phyloP scores from a whole-genome alignment of 352 stramenopile genomes.

The Phytophthora pinifolia region DNA sequence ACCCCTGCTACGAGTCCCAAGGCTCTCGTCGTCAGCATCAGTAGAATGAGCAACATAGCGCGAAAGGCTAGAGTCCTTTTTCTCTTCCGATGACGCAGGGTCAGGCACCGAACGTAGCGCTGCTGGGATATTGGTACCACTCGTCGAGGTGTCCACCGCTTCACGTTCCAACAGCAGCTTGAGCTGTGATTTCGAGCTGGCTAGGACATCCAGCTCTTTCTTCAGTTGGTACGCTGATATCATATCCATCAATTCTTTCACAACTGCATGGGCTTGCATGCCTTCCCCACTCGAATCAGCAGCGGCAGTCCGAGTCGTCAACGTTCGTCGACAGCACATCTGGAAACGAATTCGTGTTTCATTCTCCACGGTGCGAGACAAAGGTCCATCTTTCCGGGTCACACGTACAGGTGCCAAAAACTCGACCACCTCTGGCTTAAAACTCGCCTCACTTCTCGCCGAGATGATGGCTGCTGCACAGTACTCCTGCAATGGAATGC shows the following conservation, averaged over 20 bases:
- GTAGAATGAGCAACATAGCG: slow-evolving; percentile 19
- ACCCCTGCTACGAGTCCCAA: slow-evolving; percentile 16
- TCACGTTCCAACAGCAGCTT: slow-evolving; percentile 70
- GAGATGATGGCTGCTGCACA: slow-evolving; percentile 38
- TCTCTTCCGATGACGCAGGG: slow-evolving; percentile 22
- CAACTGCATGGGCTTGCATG: slow-evolving; percentile 15
- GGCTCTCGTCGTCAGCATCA: slow-evolving; percentile 20
- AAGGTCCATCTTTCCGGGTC: slow-evolving; percentile 20
- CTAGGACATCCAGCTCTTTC: slow-evolving; percentile 55
- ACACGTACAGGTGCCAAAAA: slow-evolving; percentile 50
- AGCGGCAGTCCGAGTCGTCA: slow-evolving; percentile 17
- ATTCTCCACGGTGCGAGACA: slow-evolving; percentile 20
- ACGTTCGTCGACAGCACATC: slow-evolving; percentile 43
- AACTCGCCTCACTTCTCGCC: slow-evolving; percentile 11
- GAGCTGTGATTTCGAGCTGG: slow-evolving; percentile 68
- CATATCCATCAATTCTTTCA: slow-evolving; percentile 32
- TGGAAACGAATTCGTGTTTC: slow-evolving; percentile 47
- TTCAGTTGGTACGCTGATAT: slow-evolving; percentile 45
- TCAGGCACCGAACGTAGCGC: slow-evolving; percentile 23
- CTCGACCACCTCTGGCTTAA: slow-evolving; percentile 41
- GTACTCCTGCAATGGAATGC: slow-evolving; percentile 53
- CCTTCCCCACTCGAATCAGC: slow-evolving; percentile 19
- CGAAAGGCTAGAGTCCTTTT: slow-evolving; percentile 32
- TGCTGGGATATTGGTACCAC: slow-evolving; percentile 36
- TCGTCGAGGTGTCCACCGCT: slow-evolving; percentile 70